A percentile compares a stretch with the other conserved stretches of the same genome.
Conservation (phyloP, 73 alveolate species). For the Tetrahymena thermophila region DNA sequence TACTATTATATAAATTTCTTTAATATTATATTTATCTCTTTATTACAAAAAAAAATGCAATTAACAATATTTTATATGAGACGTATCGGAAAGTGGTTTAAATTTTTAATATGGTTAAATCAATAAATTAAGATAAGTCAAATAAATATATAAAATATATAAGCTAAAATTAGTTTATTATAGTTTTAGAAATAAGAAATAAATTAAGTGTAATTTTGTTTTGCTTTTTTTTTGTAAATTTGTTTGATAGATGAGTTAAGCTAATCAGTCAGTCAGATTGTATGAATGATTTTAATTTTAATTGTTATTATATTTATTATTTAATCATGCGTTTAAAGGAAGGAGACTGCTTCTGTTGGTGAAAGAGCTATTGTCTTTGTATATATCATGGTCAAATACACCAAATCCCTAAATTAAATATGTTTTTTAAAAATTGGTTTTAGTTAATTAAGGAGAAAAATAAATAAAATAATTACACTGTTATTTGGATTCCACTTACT, state of each 20-base stretch:
- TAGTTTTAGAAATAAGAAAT: background rate
- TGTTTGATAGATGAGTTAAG: too few species aligned
- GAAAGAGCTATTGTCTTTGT: background rate
- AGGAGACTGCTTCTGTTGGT: background rate
- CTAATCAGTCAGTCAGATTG: background rate
- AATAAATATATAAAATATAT: too few species aligned
- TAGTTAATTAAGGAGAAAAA: background rate
- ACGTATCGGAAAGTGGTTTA: too few species aligned
- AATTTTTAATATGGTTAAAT: too few species aligned
- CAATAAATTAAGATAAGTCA: too few species aligned
- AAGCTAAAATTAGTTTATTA: too few species aligned
- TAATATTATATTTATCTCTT: too few species aligned
- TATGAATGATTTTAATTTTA: too few species aligned
- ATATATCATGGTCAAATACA: background rate
- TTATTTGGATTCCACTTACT: background rate
- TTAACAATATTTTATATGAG: too few species aligned
- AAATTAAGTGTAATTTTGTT: background rate
- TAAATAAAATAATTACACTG: background rate
- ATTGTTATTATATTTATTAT: too few species aligned
- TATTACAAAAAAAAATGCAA: too few species aligned
- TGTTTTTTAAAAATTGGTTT: background rate
- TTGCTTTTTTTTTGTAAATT: background rate
- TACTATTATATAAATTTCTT: too few species aligned
- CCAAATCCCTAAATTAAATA: background rate
- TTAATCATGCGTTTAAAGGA: background rate